Conservation (phyloP, 2,329 filamentous ascomycete genomes). For the Scedosporium dehoogii region DNA sequence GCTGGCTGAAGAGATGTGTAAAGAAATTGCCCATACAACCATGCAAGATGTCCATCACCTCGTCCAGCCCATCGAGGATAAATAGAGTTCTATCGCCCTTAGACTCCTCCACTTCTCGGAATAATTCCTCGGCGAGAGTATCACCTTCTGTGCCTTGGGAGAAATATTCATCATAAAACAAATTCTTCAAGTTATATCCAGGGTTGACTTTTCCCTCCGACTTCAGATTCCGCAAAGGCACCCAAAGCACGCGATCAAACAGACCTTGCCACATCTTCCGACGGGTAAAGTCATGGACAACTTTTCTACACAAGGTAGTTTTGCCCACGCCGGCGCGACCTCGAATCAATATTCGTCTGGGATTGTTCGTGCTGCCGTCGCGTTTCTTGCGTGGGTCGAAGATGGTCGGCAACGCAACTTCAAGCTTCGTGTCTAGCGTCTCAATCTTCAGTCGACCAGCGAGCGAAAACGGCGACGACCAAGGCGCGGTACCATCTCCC, state of each 20-base stretch:
- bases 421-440: background rate
- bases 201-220: background rate
- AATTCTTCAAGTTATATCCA: slow-evolving; percentile 9
- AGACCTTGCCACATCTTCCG: background rate
- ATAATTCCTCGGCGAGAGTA: slow-evolving; percentile 12
- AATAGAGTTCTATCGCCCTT: slow-evolving; percentile 16
- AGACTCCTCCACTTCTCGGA: slow-evolving; percentile 3
- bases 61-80: slow-evolving; percentile 31
- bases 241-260: background rate
- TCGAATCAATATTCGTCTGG: slow-evolving; percentile 15
- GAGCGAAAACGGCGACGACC: slow-evolving; percentile 17
- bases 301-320: slow-evolving; percentile 28
- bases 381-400: background rate
- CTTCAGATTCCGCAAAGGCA: background rate
- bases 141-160: slow-evolving; percentile 6
- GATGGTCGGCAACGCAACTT: background rate
- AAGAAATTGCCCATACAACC: slow-evolving; percentile 13
- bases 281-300: slow-evolving; percentile 20
- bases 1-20: slow-evolving; percentile 18
- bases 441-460: slow-evolving; percentile 11
- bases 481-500: slow-evolving; percentile 1
- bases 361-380: background rate
- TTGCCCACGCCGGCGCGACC: slow-evolving; percentile 26
- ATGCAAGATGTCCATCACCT: slow-evolving; percentile 19
- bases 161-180: slow-evolving; percentile 21